A percentile compares a stretch with the other conserved stretches of the same genome.
Conservation (phyloP, 2,329 filamentous ascomycete genomes). For the Colletotrichum zoysiae region DNA sequence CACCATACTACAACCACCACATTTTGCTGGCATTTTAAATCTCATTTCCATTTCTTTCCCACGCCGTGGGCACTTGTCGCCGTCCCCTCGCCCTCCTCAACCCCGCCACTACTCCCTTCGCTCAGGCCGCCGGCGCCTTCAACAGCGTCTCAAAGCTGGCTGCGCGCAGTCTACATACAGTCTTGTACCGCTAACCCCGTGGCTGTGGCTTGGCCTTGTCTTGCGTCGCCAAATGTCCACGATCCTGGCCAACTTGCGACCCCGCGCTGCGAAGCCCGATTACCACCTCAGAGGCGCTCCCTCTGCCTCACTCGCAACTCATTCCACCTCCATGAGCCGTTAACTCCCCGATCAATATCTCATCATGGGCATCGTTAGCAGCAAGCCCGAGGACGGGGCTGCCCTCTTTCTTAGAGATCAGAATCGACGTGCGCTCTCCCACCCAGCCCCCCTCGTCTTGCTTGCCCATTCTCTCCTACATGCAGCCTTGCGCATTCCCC, state of each 20-base stretch:
- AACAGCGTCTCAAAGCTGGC: conserved; percentile 33
- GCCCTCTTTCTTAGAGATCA: conserved; percentile 90
- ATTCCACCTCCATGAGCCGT: conserved; percentile 32
- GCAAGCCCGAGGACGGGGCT: conserved; percentile 86
- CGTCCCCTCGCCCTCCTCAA: not conserved
- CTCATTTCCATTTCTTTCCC: conserved; percentile 8
- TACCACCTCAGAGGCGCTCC: conserved; percentile 22
- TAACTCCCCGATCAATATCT: conserved; percentile 44
- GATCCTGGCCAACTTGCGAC: conserved; percentile 40
- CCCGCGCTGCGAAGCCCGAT: conserved; percentile 40
- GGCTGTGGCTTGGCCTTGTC: conserved; percentile 40
- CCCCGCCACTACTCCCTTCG: conserved; percentile 20
- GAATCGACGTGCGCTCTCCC: conserved; percentile 78
- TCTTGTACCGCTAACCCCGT: conserved; percentile 34
- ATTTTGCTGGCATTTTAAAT: conserved; percentile 29
- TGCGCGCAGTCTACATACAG: conserved; percentile 30
- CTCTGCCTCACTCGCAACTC: conserved; percentile 19
- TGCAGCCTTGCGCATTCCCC: conserved; percentile 40
- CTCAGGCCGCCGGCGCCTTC: conserved; percentile 28
- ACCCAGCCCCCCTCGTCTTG: conserved; percentile 40
- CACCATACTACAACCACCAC: conserved; percentile 28
- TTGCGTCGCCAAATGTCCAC: conserved; percentile 42
- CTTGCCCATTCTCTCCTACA: conserved; percentile 39
- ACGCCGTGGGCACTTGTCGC: conserved; percentile 1
- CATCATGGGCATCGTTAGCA: conserved; percentile 93